These are phyloP conservation scores for Nasturtium officinale DNA, from an alignment of 345 rosid genomes.

Conservation along the genomic window DNA sequence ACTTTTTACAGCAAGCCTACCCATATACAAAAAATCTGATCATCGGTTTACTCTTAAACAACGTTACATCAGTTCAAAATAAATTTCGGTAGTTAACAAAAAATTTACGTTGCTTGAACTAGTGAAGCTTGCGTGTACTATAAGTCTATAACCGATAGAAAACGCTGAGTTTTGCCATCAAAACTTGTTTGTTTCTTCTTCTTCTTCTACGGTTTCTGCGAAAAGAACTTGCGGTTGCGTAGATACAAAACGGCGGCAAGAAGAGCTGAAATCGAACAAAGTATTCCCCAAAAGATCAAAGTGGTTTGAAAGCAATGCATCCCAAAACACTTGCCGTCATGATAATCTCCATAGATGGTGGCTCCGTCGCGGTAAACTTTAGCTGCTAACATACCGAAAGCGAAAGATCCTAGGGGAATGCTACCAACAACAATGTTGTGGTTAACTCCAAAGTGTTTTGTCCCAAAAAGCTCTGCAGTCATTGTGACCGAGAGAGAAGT, in stretches of 20 bases:
- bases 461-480: slow-evolving; percentile 80
- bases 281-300: slow-evolving; percentile 71
- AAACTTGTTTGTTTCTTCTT: background rate
- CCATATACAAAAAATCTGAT: slow-evolving; percentile 5
- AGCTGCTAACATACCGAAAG: slow-evolving; percentile 76
- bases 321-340: slow-evolving; percentile 66
- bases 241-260: slow-evolving; percentile 53
- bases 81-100: background rate
- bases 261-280: slow-evolving; percentile 58
- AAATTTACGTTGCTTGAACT: background rate
- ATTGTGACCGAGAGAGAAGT: slow-evolving; percentile 67
- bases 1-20: background rate
- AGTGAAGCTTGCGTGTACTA: background rate
- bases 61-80: slow-evolving; percentile 2
- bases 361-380: slow-evolving; percentile 55
- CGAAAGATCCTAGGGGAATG: slow-evolving; percentile 82
- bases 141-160: background rate
- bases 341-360: background rate
- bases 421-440: slow-evolving; percentile 77
- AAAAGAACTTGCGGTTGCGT: slow-evolving; percentile 64
- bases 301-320: slow-evolving; percentile 60
- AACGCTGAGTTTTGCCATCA: background rate
- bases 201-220: slow-evolving; percentile 24
- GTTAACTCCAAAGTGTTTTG: slow-evolving; percentile 71
- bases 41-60: slow-evolving; percentile 11